Base-by-base conservation (phyloP, 2,329 filamentous ascomycete species). In the Colletotrichum euphorbiae region DNA sequence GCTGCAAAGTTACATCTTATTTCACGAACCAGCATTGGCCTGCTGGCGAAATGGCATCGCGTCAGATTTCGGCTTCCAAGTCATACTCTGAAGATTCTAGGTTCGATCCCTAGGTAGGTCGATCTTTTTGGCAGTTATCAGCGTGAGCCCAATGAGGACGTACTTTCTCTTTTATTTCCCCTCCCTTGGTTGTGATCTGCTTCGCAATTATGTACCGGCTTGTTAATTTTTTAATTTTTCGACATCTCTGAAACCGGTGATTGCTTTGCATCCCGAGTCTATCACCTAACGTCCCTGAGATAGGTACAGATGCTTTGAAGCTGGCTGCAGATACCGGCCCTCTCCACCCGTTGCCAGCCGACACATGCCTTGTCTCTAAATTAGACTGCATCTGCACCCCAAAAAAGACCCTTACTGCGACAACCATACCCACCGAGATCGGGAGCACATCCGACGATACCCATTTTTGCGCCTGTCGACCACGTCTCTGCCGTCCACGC, bases 21-120 rank as follows among this genome's bases (percentile, higher is more conserved):
- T n/a, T n/a, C n/a, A n/a, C n/a, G n/a, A 28, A 24, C 21, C 36
- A 58, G 15, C 33, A 43, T 2, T 42, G 62, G 65, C 65, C 65
- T 68, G 65, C 65, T 68, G 65, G 65, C 65, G 65, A 68, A 68
- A 68, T 68, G 65, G 65, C 65, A 68, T 68, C 65, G 65, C 65
- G 65, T 68, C 65, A 68, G 52, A 68, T 68, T 68, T 68, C 65
- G 65, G 65, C 60, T 8, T 42, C 17, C 36, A 52, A 54, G 60
- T 43, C 65, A 58, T 13, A 48, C 65, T 68, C 52, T 68, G 65
- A 68, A 68, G 65, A 68, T 68, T 64, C 36, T 64, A 68, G 65
- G 65, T 68, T 68, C 65, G 65, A 68, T 65, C 60, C 60, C 54
- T 69, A 65, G 38, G 66, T 69, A 66, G 66, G 61, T 66, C 61